Conservation (phyloP, 2,329 filamentous ascomycete species). For the Aspergillus arachidicola region DNA sequence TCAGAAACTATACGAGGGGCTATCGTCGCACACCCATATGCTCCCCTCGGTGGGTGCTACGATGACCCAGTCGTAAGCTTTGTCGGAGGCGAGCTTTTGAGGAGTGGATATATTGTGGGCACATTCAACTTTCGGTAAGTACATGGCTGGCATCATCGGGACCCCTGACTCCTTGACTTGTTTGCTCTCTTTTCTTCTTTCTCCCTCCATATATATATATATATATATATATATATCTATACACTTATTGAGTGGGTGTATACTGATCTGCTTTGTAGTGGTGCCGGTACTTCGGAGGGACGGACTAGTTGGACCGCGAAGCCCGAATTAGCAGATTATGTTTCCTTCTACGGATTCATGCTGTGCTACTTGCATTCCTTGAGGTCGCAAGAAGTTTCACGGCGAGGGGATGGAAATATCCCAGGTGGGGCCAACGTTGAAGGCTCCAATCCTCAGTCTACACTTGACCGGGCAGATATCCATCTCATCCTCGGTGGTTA, state of each 20-base stretch:
- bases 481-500: conserved; percentile 73
- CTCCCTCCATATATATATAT: too few species aligned
- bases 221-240: too few species aligned
- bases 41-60: conserved; percentile 79
- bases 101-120: conserved; percentile 71
- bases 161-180: not conserved
- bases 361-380: conserved; percentile 70
- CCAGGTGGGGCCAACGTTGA: not conserved
- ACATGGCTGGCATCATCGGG: not conserved
- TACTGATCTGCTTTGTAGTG: conserved; percentile 55
- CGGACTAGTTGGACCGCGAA: conserved; percentile 85
- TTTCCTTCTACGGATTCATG: conserved; percentile 78
- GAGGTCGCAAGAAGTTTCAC: conserved; percentile 27
- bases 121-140: conserved; percentile 89
- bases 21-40: conserved; percentile 87
- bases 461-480: conserved; percentile 17
- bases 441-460: not conserved
- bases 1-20: conserved; percentile 51
- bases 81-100: conserved; percentile 66
- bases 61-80: conserved; percentile 79
- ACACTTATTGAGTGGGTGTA: not conserved
- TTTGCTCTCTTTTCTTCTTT: not conserved
- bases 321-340: conserved; percentile 80
- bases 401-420: not conserved
- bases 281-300: conserved; percentile 73